Percentiles rank a stretch among this genome's conserved stretches.
phyloP scores from a whole-genome alignment of 139 green algal species.

The Astrephomene gubernaculifera region DNA sequence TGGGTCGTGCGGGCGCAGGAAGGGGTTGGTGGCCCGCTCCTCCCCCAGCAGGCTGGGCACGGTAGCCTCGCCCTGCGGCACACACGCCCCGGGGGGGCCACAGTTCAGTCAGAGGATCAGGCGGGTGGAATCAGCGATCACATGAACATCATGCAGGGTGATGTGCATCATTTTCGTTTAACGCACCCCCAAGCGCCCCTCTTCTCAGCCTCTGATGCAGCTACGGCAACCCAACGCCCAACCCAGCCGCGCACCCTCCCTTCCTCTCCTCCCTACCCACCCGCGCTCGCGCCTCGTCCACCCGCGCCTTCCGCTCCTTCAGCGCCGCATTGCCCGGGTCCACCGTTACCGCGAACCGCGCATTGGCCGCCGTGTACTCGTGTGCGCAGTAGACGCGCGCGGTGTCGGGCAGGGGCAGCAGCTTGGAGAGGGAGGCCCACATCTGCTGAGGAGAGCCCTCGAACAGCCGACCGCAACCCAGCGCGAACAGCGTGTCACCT shows the following conservation, averaged over 20 bases:
- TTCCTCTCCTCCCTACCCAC: slow-evolving; percentile 45
- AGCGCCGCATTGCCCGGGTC: slow-evolving; percentile 79
- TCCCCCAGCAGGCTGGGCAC: slow-evolving; percentile 82
- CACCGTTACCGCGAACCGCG: slow-evolving; percentile 74
- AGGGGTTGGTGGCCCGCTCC: slow-evolving; percentile 93
- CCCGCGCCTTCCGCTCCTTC: slow-evolving; percentile 57
- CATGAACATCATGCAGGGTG: too few relatives aligned
- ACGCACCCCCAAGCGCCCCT: too few relatives aligned
- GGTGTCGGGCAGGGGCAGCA: slow-evolving; percentile 74
- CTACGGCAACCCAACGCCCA: too few relatives aligned
- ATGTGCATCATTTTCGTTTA: too few relatives aligned
- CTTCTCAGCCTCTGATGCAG: too few relatives aligned
- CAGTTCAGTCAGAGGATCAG: too few relatives aligned
- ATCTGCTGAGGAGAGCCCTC: slow-evolving; percentile 85
- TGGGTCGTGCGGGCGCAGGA: slow-evolving; percentile 77
- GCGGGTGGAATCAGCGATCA: too few relatives aligned
- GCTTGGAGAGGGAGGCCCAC: slow-evolving; percentile 86
- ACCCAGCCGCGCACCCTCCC: too few relatives aligned
- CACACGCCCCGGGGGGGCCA: background rate
- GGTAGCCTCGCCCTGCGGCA: slow-evolving; percentile 72
- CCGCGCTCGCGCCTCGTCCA: slow-evolving; percentile 70
- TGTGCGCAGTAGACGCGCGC: slow-evolving; percentile 88
- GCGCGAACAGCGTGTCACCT: slow-evolving; percentile 93
- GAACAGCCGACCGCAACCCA: slow-evolving; percentile 94
- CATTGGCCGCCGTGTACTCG: slow-evolving; percentile 58